Percentiles rank a stretch among this genome's conserved stretches.
Conservation (phyloP, 2,329 filamentous ascomycete species). For the Penicillium sp. region DNA sequence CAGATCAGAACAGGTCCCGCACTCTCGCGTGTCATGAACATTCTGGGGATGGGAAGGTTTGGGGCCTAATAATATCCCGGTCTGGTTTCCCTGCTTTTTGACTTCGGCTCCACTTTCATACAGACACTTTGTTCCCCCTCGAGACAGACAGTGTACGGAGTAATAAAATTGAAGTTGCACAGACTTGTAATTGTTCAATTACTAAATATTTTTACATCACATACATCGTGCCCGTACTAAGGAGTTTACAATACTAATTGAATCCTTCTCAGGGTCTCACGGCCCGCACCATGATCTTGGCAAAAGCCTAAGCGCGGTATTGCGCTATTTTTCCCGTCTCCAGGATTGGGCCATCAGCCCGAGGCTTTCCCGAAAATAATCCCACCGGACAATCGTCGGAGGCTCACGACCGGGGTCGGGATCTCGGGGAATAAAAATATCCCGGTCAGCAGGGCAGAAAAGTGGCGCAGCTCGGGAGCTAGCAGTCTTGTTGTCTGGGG, state of each 20-base stretch:
- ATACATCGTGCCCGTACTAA: too few species aligned
- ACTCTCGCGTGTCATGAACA: background rate
- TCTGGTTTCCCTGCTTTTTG: background rate
- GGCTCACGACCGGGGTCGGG: background rate
- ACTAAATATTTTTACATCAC: too few species aligned
- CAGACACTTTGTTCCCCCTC: background rate
- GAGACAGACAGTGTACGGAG: background rate
- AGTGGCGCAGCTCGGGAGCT: background rate
- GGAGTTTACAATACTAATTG: too few species aligned
- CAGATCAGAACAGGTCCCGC: background rate
- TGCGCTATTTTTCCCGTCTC: conserved; percentile 21
- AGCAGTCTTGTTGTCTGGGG: background rate
- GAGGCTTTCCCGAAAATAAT: conserved; percentile 16
- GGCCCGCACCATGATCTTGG: conserved; percentile 11
- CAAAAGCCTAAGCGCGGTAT: conserved; percentile 4
- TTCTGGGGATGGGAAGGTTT: background rate
- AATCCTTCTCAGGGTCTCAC: background rate
- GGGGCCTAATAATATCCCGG: background rate
- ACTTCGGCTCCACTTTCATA: conserved; percentile 1
- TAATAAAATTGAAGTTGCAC: background rate
- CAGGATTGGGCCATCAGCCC: conserved; percentile 19
- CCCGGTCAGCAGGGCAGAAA: background rate
- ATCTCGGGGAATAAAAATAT: background rate
- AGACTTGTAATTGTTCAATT: too few species aligned
- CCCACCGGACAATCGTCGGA: conserved; percentile 12